Conservation (phyloP, 2,329 filamentous ascomycete genomes). For the Onygenales sp. region DNA sequence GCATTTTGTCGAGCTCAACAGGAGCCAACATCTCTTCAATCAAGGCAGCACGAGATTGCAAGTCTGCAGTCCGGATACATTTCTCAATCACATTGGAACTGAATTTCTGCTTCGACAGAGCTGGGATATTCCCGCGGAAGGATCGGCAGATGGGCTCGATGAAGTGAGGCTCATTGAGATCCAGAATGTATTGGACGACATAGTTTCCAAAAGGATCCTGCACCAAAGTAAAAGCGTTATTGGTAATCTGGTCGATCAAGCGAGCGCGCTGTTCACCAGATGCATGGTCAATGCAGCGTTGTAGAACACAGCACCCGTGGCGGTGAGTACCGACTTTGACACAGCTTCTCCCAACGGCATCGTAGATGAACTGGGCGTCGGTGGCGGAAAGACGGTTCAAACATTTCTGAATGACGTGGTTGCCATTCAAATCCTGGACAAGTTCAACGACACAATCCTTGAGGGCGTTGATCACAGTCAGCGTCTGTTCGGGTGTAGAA, state of each 20-base stretch:
- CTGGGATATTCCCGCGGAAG: slow-evolving; percentile 63
- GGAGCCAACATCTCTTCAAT: slow-evolving; percentile 65
- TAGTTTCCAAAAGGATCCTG: slow-evolving; percentile 99
- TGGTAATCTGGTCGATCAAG: slow-evolving; percentile 78
- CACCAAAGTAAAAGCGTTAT: slow-evolving; percentile 77
- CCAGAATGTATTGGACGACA: slow-evolving; percentile 96
- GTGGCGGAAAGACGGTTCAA: slow-evolving; percentile 80
- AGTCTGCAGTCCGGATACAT: slow-evolving; percentile 73
- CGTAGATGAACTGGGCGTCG: slow-evolving; percentile 94
- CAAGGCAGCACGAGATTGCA: slow-evolving; percentile 66
- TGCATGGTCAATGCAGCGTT: slow-evolving; percentile 96
- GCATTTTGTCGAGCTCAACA: slow-evolving; percentile 73
- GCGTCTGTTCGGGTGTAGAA: slow-evolving; percentile 71
- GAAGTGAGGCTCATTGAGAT: slow-evolving; percentile 77
- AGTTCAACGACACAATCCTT: slow-evolving; percentile 79
- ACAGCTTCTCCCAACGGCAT: slow-evolving; percentile 79
- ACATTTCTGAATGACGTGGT: slow-evolving; percentile 98
- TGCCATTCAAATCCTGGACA: slow-evolving; percentile 95
- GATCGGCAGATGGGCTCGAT: slow-evolving; percentile 78
- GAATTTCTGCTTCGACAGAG: slow-evolving; percentile 91
- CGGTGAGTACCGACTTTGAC: slow-evolving; percentile 91
- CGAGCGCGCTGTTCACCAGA: slow-evolving; percentile 79
- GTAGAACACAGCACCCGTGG: slow-evolving; percentile 94
- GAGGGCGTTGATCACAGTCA: slow-evolving; percentile 78
- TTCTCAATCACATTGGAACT: slow-evolving; percentile 99